These are phyloP conservation scores for Buxus sempervirens DNA, from an alignment of 164 flowering plant genomes.

Conservation along the genomic window DNA sequence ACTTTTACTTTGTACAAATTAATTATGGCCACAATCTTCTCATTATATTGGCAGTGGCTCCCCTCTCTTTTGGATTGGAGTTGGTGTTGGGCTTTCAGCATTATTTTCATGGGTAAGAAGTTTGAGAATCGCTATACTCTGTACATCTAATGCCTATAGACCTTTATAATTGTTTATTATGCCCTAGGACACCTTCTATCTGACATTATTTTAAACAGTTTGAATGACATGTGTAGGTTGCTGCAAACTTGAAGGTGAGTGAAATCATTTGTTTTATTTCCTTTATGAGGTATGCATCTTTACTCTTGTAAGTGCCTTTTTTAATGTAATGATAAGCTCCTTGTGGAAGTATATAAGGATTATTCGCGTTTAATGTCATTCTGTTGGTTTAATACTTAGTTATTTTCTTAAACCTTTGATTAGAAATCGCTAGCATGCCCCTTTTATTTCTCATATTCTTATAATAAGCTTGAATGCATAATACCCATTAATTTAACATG, in stretches of 20 bases:
- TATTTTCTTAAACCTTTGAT: too few relatives aligned
- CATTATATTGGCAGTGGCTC: slow-evolving; percentile 57
- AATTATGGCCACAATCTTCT: slow-evolving; percentile 1
- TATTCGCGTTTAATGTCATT: too few relatives aligned
- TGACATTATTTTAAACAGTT: slow-evolving; percentile 10
- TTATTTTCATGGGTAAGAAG: slow-evolving; percentile 77
- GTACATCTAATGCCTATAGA: background rate
- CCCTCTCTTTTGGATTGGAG: slow-evolving; percentile 93
- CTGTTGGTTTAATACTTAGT: too few relatives aligned
- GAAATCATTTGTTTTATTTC: slow-evolving; percentile 4
- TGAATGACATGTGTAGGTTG: slow-evolving; percentile 41
- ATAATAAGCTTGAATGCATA: too few relatives aligned
- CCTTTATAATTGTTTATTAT: background rate
- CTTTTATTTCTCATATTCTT: too few relatives aligned
- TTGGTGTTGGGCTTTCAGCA: slow-evolving; percentile 91
- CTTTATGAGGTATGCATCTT: too few relatives aligned
- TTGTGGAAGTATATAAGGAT: too few relatives aligned
- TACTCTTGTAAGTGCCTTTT: background rate
- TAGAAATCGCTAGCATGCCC: too few relatives aligned
- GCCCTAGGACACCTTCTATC: background rate
- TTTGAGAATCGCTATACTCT: background rate
- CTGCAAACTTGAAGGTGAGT: slow-evolving; percentile 64
- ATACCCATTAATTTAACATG: too few relatives aligned
- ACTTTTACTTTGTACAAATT: background rate
- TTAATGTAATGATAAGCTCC: background rate